A percentile compares a stretch with the other conserved stretches of the same genome.
Evolutionary conservation across 164 flowering plant species (phyloP).

Genomic region (Liriodendron chinense): DNA sequence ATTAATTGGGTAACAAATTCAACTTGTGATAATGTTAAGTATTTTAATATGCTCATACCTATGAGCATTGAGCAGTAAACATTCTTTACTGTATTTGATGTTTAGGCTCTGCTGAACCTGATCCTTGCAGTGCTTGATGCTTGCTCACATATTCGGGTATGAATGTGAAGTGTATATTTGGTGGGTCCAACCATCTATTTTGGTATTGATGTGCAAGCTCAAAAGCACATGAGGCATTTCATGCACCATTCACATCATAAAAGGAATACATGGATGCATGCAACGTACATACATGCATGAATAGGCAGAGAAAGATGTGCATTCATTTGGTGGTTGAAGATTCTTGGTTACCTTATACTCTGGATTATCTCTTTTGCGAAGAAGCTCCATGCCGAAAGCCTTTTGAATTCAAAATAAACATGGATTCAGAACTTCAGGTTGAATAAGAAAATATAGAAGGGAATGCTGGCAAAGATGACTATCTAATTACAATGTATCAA

Average conservation of each 20-base stretch:
- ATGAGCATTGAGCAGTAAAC: neutral
- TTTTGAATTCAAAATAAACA: slow-evolving; percentile 18
- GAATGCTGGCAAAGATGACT: neutral
- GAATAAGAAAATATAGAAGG: neutral
- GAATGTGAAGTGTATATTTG: neutral
- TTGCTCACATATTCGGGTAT: neutral
- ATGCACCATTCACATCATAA: too few relatives aligned
- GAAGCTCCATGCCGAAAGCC: slow-evolving; percentile 99
- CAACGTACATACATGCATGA: neutral
- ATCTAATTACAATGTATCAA: neutral
- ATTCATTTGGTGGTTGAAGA: neutral
- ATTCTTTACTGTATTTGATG: neutral
- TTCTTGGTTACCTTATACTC: slow-evolving; percentile 69
- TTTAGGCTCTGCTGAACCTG: too few relatives aligned
- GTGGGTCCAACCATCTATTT: neutral
- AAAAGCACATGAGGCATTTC: neutral
- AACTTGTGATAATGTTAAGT: neutral
- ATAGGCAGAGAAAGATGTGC: neutral
- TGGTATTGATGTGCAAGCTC: neutral
- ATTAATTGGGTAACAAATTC: neutral
- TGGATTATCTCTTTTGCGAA: slow-evolving; percentile 86
- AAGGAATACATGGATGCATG: neutral
- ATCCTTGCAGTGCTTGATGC: too few relatives aligned
- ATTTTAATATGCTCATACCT: neutral
- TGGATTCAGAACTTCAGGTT: neutral